phyloP scores from a whole-genome alignment of 805 yeast genomes.

The Pichia phayaonensis region DNA sequence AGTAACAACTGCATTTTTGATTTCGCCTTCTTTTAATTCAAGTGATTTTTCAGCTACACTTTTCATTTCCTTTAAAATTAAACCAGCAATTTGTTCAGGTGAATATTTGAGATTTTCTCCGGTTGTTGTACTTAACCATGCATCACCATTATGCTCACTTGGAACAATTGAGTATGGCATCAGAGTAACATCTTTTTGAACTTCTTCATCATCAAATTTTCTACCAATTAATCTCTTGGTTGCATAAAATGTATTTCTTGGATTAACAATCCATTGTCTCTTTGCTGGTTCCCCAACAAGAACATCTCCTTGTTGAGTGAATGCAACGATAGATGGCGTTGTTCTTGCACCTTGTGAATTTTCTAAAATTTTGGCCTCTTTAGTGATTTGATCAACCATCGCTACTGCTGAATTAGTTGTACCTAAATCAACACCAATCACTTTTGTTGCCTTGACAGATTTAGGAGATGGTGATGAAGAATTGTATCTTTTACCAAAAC shows the following conservation, averaged over 20 bases:
- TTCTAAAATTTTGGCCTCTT: constrained; percentile 62
- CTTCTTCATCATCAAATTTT: constrained; percentile 82
- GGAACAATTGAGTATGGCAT: constrained; percentile 88
- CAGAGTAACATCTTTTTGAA: constrained; percentile 79
- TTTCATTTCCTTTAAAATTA: constrained; percentile 88
- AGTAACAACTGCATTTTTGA: constrained; percentile 83
- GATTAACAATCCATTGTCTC: constrained; percentile 93
- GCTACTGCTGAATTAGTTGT: constrained; percentile 91
- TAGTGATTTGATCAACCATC: constrained; percentile 62
- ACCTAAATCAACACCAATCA: constrained; percentile 81
- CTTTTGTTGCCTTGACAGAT: constrained; percentile 30
- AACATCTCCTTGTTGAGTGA: constrained; percentile 80
- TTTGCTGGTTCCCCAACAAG: constrained; percentile 92
- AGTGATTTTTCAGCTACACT: constrained; percentile 83
- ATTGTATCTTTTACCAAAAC: background rate
- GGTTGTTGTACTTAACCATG: constrained; percentile 76
- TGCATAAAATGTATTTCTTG: constrained; percentile 88
- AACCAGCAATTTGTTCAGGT: constrained; percentile 94
- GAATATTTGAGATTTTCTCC: constrained; percentile 74
- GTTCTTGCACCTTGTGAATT: constrained; percentile 73
- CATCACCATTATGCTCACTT: constrained; percentile 74
- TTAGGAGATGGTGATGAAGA: background rate
- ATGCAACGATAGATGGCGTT: constrained; percentile 92
- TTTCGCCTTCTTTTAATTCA: constrained; percentile 45
- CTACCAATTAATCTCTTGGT: constrained; percentile 94